Percentiles rank a stretch among this genome's conserved stretches.
Conservation (phyloP, 768 basidiomycete species). For the Mycena vulgaris region DNA sequence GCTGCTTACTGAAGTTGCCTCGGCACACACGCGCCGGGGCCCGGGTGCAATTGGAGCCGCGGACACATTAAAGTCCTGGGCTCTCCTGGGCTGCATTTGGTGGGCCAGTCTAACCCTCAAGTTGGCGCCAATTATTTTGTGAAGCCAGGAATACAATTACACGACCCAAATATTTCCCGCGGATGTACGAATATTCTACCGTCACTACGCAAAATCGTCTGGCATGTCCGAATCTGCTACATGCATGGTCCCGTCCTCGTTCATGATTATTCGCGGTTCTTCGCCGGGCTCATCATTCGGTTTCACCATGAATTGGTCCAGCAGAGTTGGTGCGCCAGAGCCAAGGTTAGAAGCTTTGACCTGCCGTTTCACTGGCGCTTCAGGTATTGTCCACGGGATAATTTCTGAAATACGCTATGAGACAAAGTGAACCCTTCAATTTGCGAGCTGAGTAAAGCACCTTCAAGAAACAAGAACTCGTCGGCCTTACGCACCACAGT, state of each 20-base stretch:
- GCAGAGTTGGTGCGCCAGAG: constrained; percentile 54
- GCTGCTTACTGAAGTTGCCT: too few relatives aligned
- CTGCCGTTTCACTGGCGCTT: constrained; percentile 61
- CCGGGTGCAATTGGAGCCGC: too few relatives aligned
- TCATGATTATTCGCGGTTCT: constrained; percentile 57
- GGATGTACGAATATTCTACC: too few relatives aligned
- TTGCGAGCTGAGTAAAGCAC: constrained; percentile 52
- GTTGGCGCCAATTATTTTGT: too few relatives aligned
- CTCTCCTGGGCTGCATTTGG: too few relatives aligned
- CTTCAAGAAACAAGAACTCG: constrained; percentile 86
- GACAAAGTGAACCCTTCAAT: neutral
- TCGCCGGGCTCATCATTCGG: constrained; percentile 41
- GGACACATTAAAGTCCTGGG: too few relatives aligned
- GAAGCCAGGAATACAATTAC: neutral
- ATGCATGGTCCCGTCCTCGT: constrained; percentile 76
- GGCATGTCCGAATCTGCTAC: constrained; percentile 50
- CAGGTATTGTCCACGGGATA: constrained; percentile 66
- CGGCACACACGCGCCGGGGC: too few relatives aligned
- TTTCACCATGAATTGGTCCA: constrained; percentile 66
- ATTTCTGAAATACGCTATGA: constrained; percentile 60
- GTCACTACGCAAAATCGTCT: constrained; percentile 41
- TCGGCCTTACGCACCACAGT: constrained; percentile 75
- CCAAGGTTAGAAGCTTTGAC: constrained; percentile 48
- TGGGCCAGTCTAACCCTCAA: too few relatives aligned
- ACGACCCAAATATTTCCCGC: too few relatives aligned